Evolutionary conservation across 1,284 basidiomycete genomes (phyloP).

Genomic region (Ustilago sp.): DNA sequence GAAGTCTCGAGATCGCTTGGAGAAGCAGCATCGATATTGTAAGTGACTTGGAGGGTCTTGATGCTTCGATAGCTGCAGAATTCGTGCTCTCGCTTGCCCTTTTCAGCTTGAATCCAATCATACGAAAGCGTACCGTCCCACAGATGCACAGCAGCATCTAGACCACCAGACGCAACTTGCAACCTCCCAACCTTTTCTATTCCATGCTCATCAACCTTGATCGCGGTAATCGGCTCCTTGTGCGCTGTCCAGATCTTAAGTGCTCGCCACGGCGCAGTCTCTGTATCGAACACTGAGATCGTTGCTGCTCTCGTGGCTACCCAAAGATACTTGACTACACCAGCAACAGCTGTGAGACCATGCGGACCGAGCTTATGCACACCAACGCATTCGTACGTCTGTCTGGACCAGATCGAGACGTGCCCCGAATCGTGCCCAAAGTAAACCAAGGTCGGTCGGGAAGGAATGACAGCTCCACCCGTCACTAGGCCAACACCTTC

Average conservation of each 20-base stretch:
- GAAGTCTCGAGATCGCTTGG: slow-evolving; percentile 76
- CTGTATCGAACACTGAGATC: slow-evolving; percentile 85
- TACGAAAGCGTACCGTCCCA: slow-evolving; percentile 90
- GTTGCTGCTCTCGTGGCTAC: slow-evolving; percentile 83
- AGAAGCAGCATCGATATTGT: slow-evolving; percentile 91
- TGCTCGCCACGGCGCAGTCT: slow-evolving; percentile 76
- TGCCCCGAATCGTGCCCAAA: slow-evolving; percentile 94
- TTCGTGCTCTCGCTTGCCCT: slow-evolving; percentile 79
- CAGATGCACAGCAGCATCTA: slow-evolving; percentile 80
- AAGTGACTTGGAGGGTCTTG: slow-evolving; percentile 85
- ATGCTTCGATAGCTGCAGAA: slow-evolving; percentile 85
- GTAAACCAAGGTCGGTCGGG: slow-evolving; percentile 78
- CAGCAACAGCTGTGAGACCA: slow-evolving; percentile 59
- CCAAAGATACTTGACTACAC: slow-evolving; percentile 76
- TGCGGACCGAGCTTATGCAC: slow-evolving; percentile 49
- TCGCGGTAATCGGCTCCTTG: slow-evolving; percentile 78
- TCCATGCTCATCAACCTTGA: slow-evolving; percentile 73
- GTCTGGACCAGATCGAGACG: slow-evolving; percentile 56
- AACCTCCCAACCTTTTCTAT: slow-evolving; percentile 71
- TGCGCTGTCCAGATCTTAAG: slow-evolving; percentile 93
- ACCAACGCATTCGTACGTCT: slow-evolving; percentile 49
- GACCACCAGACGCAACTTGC: slow-evolving; percentile 80
- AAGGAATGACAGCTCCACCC: slow-evolving; percentile 81
- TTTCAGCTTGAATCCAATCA: slow-evolving; percentile 87
- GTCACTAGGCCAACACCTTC: slow-evolving; percentile 82